Percentiles rank a stretch among this genome's conserved stretches.
Evolutionary conservation across 1,284 basidiomycete species (phyloP).

Genomic region (Thecaphora thlaspeos): DNA sequence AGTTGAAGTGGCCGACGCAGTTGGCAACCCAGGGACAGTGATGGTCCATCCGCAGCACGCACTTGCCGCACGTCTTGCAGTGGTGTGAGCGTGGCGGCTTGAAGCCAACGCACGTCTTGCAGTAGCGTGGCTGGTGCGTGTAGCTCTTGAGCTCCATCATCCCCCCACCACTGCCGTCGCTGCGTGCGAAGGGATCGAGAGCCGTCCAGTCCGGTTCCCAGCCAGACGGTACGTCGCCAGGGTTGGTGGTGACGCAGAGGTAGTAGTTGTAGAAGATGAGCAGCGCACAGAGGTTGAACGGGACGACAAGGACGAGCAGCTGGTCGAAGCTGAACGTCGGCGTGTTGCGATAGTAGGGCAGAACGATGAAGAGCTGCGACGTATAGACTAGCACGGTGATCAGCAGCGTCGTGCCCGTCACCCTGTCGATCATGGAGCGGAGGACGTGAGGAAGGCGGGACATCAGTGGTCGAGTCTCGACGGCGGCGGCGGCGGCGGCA

Average conservation of each 20-base stretch:
- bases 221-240: slow-evolving; percentile 43
- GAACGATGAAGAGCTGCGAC: slow-evolving; percentile 47
- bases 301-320: slow-evolving; percentile 71
- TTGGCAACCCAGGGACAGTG: slow-evolving; percentile 63
- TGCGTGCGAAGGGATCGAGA: slow-evolving; percentile 7
- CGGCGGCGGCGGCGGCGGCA: background rate
- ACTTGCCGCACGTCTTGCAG: slow-evolving; percentile 54
- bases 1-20: slow-evolving; percentile 58
- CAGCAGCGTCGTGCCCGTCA: slow-evolving; percentile 23
- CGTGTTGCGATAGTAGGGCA: slow-evolving; percentile 42
- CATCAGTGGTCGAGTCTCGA: background rate
- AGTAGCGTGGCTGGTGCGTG: slow-evolving; percentile 39
- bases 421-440: slow-evolving; percentile 8
- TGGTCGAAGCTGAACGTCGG: slow-evolving; percentile 60
- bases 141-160: slow-evolving; percentile 24
- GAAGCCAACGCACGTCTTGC: slow-evolving; percentile 39
- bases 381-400: slow-evolving; percentile 45
- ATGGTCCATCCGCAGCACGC: slow-evolving; percentile 61
- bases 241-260: slow-evolving; percentile 38
- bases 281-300: slow-evolving; percentile 73
- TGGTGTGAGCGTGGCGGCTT: slow-evolving; percentile 57
- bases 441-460: background rate
- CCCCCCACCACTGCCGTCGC: background rate
- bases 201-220: slow-evolving; percentile 45
- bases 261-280: slow-evolving; percentile 49